Percentiles rank a stretch among this genome's conserved stretches.
These are phyloP conservation scores for Kwoniella sp. DNA, from an alignment of 768 basidiomycete species.

Conservation along the genomic window DNA sequence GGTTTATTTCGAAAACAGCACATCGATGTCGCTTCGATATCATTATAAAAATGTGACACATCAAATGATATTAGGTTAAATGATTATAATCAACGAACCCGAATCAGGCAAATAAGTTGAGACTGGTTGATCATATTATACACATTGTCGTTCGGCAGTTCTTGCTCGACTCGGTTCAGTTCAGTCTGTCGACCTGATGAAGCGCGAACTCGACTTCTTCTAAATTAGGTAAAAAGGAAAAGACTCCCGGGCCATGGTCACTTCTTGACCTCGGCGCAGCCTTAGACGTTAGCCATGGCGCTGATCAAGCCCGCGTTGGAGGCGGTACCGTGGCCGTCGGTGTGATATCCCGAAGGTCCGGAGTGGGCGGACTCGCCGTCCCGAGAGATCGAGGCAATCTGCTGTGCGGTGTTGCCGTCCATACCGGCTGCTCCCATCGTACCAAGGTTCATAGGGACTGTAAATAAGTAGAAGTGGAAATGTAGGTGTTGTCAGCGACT, in stretches of 20 bases:
- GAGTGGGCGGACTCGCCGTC: conserved; percentile 15
- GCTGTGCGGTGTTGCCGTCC: conserved; percentile 36
- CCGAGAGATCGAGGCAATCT: conserved; percentile 33
- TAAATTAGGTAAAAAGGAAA: neutral
- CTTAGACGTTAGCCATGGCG: conserved; percentile 46
- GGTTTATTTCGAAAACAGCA: no score
- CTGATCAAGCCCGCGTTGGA: conserved; percentile 48
- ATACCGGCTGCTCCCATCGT: conserved; percentile 49
- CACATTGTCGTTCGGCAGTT: no score
- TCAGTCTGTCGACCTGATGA: no score
- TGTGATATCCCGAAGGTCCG: conserved; percentile 8
- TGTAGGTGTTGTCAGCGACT: neutral
- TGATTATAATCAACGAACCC: no score
- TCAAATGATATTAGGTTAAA: no score
- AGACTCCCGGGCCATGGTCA: no score
- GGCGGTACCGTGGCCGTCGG: conserved; percentile 18
- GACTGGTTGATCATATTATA: no score
- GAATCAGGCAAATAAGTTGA: no score
- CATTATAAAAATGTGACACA: no score
- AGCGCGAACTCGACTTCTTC: neutral
- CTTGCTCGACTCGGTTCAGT: no score
- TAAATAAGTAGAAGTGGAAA: neutral
- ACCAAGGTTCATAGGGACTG: conserved; percentile 53
- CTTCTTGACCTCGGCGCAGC: neutral
- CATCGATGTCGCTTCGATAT: no score